A percentile compares a stretch with the other conserved stretches of the same genome.
These are phyloP conservation scores for Aulographum hederae DNA, from an alignment of 2,329 filamentous ascomycete species.

Conservation along the genomic window DNA sequence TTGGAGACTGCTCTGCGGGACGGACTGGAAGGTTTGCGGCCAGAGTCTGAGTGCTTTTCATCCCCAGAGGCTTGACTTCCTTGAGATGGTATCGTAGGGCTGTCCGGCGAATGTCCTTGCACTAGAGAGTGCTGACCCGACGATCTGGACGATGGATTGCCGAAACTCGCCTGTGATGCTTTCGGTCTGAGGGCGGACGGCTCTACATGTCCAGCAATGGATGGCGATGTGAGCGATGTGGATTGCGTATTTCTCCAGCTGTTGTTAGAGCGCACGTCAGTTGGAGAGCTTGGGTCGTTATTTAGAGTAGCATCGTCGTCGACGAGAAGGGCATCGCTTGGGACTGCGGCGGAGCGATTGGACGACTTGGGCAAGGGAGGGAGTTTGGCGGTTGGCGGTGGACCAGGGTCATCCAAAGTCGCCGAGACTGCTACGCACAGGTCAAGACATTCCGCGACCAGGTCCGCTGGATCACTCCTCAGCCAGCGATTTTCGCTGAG, in stretches of 20 bases:
- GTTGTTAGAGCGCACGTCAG: conserved; percentile 8
- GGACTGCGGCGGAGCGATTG: background rate
- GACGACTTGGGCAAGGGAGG: conserved; percentile 22
- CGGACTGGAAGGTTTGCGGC: too few relatives aligned
- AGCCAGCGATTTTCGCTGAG: conserved; percentile 64
- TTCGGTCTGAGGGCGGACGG: background rate
- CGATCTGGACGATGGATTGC: background rate
- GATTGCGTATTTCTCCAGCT: conserved; percentile 37
- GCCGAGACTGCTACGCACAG: conserved; percentile 34
- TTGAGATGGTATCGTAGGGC: background rate
- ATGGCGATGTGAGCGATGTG: conserved; percentile 22
- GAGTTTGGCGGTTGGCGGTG: conserved; percentile 26
- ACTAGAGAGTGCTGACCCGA: background rate
- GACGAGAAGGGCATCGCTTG: conserved; percentile 5
- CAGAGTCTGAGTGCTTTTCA: too few relatives aligned
- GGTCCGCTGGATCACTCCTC: conserved; percentile 61
- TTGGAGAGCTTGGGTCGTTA: conserved; percentile 11
- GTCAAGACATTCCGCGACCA: conserved; percentile 62
- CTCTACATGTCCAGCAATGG: background rate
- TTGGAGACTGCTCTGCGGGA: conserved; percentile 1
- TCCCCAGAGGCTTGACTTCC: conserved; percentile 10
- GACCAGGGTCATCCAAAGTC: conserved; percentile 24
- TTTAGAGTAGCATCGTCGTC: conserved; percentile 12
- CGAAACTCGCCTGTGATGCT: background rate
- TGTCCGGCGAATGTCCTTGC: too few relatives aligned